phyloP scores from a whole-genome alignment of 2,329 filamentous ascomycete genomes.

The Fusarium begoniae region DNA sequence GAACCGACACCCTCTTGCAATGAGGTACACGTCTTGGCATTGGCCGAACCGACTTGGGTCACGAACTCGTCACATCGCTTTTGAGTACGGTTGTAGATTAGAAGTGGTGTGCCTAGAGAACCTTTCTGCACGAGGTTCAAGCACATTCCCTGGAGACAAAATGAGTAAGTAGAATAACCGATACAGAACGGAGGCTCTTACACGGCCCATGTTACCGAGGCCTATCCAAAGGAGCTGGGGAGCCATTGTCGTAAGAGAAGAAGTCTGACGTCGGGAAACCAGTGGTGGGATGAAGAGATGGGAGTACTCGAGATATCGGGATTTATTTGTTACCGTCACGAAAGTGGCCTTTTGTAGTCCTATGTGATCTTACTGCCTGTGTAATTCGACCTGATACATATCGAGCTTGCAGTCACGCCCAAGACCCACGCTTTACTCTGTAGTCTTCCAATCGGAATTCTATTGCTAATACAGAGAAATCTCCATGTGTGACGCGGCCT shows the following conservation, averaged over 20 bases:
- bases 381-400: no score
- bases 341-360: background rate
- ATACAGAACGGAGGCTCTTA: background rate
- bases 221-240: background rate
- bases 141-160: background rate
- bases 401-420: no score
- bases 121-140: background rate
- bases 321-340: no score
- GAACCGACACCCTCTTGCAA: rapidly evolving
- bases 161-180: rapidly evolving
- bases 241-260: rapidly evolving
- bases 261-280: background rate
- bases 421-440: rapidly evolving
- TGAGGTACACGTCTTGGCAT: background rate
- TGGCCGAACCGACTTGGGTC: background rate
- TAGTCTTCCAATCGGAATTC: no score
- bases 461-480: no score
- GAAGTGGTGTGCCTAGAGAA: background rate
- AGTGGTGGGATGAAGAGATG: background rate
- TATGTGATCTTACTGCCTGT: no score
- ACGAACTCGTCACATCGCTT: background rate
- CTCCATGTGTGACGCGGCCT: no score
- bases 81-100: background rate
- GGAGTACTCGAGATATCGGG: background rate
- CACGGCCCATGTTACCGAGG: background rate